Evolutionary conservation across 192 early-diverging fungal genomes (phyloP).

Genomic region (Entomortierella beljakovae): DNA sequence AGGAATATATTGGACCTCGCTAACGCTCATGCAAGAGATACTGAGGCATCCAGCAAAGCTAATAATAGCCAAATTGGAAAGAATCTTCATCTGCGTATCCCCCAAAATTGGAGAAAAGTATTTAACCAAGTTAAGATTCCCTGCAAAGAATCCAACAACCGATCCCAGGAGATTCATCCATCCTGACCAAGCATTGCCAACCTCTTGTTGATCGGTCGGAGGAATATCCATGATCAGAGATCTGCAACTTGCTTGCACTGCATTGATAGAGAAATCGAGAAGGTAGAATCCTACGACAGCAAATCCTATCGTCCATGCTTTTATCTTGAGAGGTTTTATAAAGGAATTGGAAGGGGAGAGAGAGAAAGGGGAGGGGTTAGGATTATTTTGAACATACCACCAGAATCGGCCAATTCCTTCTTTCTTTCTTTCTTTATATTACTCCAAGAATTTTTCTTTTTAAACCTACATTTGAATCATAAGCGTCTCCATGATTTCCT

Average conservation of each 20-base stretch:
- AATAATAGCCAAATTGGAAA: constrained; percentile 79
- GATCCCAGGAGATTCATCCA: constrained; percentile 89
- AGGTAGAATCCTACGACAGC: constrained; percentile 89
- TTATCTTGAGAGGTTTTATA: no score
- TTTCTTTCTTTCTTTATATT: no score
- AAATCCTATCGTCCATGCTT: constrained; percentile 67
- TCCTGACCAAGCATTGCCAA: constrained; percentile 86
- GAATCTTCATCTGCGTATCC: constrained; percentile 80
- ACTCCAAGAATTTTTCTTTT: no score
- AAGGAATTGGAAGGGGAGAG: neutral
- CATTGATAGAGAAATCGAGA: constrained; percentile 96
- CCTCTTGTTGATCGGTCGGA: constrained; percentile 83
- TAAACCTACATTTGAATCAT: neutral
- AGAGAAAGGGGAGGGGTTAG: neutral
- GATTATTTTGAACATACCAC: no score
- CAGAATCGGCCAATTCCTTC: no score
- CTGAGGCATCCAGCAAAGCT: constrained; percentile 67
- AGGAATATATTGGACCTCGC: constrained; percentile 58
- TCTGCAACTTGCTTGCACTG: constrained; percentile 84
- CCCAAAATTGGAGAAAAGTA: constrained; percentile 74
- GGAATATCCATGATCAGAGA: constrained; percentile 89
- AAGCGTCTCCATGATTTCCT: neutral
- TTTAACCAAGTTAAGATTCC: constrained; percentile 80
- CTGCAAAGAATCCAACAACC: constrained; percentile 87
- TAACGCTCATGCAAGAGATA: constrained; percentile 74